Evolutionary conservation across 164 flowering plant species (phyloP), one percentile per base, ranked within the genome.

Genomic region (Magnolia officinalis): DNA sequence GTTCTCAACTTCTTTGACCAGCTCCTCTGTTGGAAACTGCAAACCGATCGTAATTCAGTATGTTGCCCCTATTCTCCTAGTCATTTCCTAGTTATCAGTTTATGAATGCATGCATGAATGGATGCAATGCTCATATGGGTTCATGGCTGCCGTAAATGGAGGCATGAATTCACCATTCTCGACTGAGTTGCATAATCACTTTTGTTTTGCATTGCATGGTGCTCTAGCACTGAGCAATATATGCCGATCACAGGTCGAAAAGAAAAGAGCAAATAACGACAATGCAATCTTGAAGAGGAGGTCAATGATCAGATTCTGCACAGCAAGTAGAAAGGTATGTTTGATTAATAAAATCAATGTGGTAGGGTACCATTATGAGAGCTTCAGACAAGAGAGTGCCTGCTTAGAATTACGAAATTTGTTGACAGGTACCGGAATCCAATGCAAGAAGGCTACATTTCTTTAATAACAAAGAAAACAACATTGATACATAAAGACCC

Each of bases 1-100:
- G 67, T 92, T 90, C 79, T 88, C 90, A n/a, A 93, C 94, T 84
- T 92, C 97, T 81, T 89, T 93, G 70, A 89, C 85, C 26, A 96
- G 85, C 71, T 92, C 97, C n/a, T 93, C 98, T 1, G 90, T 87
- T 1, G 92, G 74, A 73, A 84, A 83, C 97, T 93, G 91, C 78
- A 86, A 78, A n/a, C 67, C n/a, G 37, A 63, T 67, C 13, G 2
- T 21, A 51, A 66, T 18, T n/a, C 71, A 65, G 71, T 23, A 8
- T 52, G 16, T 55, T 26, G 11, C 37, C 18, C 31, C 19, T n/a
- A 75, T 13, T n/a, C 21, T 16, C 29, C n/a, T 61, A 6, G 45
- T 37, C 11, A 19, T 8, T 73, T 14, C 37, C 37, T 31, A 37
- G 26, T n/a, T 24, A 31, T 19, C 52, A 73, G 68, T 73, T 73